These are phyloP conservation scores for Suhomyces sp. DNA, from an alignment of 805 yeast species.

Conservation along the genomic window DNA sequence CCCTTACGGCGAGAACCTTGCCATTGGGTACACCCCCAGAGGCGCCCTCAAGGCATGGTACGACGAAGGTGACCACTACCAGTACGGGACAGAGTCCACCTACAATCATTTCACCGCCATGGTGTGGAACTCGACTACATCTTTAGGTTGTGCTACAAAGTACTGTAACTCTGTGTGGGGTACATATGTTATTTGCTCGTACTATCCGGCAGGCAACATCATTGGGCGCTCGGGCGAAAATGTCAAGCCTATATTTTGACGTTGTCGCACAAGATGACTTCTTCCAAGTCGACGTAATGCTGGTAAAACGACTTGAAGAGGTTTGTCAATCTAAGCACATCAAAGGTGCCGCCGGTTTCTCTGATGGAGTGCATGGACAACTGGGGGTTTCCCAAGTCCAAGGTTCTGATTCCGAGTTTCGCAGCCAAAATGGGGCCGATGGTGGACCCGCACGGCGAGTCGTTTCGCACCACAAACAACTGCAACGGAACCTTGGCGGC, in stretches of 20 bases:
- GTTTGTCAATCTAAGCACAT: slow-evolving; percentile 58
- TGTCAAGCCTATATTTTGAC: slow-evolving; percentile 20
- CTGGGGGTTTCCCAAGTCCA: slow-evolving; percentile 90
- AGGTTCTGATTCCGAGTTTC: slow-evolving; percentile 78
- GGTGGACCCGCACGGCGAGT: slow-evolving; percentile 93
- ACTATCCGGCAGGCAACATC: slow-evolving; percentile 31
- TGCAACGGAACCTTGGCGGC: slow-evolving; percentile 76
- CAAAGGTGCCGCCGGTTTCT: slow-evolving; percentile 84
- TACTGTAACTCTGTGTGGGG: slow-evolving; percentile 33
- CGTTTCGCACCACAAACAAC: slow-evolving; percentile 88
- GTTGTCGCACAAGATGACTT: slow-evolving; percentile 24
- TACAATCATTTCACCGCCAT: slow-evolving; percentile 41
- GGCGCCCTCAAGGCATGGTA: slow-evolving; percentile 42
- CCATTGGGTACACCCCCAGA: slow-evolving; percentile 32
- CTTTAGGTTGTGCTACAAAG: slow-evolving; percentile 35
- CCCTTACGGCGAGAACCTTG: slow-evolving; percentile 38
- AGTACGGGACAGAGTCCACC: slow-evolving; percentile 22
- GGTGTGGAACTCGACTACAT: slow-evolving; percentile 32
- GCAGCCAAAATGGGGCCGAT: slow-evolving; percentile 93
- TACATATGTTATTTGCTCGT: slow-evolving; percentile 37
- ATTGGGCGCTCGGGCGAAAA: slow-evolving; percentile 22
- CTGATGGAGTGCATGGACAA: slow-evolving; percentile 91
- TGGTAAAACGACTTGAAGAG: slow-evolving; percentile 64
- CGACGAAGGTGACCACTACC: slow-evolving; percentile 30
- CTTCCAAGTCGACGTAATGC: slow-evolving; percentile 27